Evolutionary conservation across 2,329 filamentous ascomycete species (phyloP).

Genomic region (Diplodia corticola): DNA sequence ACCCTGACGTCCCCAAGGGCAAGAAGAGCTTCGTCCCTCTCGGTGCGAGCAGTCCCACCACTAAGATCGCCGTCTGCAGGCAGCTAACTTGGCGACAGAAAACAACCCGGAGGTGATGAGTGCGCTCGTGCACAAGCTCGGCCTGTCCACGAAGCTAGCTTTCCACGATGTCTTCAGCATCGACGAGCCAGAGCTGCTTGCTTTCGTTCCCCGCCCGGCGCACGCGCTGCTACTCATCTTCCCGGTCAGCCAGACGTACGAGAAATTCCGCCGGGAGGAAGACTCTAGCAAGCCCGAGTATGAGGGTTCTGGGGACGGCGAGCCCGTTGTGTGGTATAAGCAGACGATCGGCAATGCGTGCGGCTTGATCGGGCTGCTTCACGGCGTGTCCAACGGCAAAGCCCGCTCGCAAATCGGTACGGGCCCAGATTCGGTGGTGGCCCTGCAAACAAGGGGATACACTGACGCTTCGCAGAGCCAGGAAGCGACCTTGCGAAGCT

Average conservation of each 20-base stretch:
- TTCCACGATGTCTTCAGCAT: constrained; percentile 59
- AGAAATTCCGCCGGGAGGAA: constrained; percentile 45
- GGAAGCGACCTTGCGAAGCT: constrained; percentile 64
- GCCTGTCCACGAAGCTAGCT: constrained; percentile 47
- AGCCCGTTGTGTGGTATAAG: constrained; percentile 60
- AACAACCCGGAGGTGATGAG: constrained; percentile 59
- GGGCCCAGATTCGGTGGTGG: background rate
- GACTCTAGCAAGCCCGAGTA: constrained; percentile 47
- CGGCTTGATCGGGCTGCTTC: constrained; percentile 59
- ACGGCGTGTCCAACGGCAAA: constrained; percentile 54
- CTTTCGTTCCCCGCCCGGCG: constrained; percentile 54
- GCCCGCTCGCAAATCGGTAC: constrained; percentile 44
- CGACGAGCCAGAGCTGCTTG: constrained; percentile 51
- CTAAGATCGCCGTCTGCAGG: background rate
- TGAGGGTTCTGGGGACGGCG: constrained; percentile 47
- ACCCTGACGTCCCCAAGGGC: constrained; percentile 31
- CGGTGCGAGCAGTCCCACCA: constrained; percentile 27
- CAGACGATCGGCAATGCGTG: constrained; percentile 62
- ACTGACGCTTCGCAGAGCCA: constrained; percentile 37
- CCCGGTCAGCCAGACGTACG: constrained; percentile 44
- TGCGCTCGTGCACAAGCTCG: constrained; percentile 51
- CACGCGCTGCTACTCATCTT: constrained; percentile 57
- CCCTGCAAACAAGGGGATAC: background rate
- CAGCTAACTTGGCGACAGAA: constrained; percentile 36
- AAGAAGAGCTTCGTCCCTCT: constrained; percentile 42